Evolutionary conservation across 257 asterid species (phyloP).

Genomic region (Primulina eburnea): DNA sequence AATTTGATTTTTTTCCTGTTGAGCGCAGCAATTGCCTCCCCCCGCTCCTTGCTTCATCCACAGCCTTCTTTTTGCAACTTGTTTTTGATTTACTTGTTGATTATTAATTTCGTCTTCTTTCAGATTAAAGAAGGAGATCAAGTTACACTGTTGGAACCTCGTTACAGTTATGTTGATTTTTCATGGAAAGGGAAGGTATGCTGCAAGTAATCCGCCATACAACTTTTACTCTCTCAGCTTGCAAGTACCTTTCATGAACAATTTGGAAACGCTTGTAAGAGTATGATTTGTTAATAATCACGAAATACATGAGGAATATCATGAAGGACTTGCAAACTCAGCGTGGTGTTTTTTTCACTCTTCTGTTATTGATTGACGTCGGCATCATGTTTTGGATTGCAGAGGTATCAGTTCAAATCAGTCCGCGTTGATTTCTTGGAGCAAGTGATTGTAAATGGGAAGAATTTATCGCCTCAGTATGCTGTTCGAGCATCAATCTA

Average conservation of each 20-base stretch:
- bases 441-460: constrained; percentile 89
- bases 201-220: constrained; percentile 10
- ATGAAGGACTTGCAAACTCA: background rate
- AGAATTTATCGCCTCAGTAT: constrained; percentile 44
- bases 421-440: constrained; percentile 82
- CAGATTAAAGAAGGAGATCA: constrained; percentile 91
- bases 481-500: constrained; percentile 62
- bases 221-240: background rate
- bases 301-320: background rate
- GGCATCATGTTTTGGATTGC: constrained; percentile 25
- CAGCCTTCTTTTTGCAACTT: background rate
- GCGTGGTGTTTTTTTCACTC: background rate
- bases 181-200: constrained; percentile 85
- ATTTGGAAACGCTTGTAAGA: background rate
- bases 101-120: constrained; percentile 2
- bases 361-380: background rate
- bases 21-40: background rate
- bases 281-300: background rate
- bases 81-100: constrained; percentile 11
- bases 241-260: background rate
- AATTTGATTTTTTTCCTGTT: background rate
- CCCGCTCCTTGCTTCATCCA: background rate
- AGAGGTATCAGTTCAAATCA: constrained; percentile 78
- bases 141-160: constrained; percentile 71
- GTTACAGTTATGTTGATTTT: constrained; percentile 52